phyloP scores from a whole-genome alignment of 78 protist genomes.

The Dictyostelium citrinum region DNA sequence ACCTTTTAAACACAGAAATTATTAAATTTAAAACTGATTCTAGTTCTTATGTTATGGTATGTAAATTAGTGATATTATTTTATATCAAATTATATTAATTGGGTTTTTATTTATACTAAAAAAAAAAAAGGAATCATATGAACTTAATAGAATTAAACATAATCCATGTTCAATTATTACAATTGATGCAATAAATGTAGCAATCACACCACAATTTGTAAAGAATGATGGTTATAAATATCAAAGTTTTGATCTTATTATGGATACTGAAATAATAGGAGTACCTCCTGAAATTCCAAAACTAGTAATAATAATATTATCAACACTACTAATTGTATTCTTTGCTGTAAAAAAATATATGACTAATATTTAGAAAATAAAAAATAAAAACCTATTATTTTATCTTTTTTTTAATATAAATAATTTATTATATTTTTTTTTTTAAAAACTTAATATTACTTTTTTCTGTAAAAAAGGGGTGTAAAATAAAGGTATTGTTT shows the following conservation, averaged over 20 bases:
- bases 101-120: too few species aligned
- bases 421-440: not conserved
- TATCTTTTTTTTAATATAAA: not conserved
- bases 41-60: slow-evolving; percentile 14
- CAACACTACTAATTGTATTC: not conserved
- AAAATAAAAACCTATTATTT: not conserved
- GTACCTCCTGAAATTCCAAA: slow-evolving; percentile 48
- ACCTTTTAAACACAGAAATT: slow-evolving; percentile 53
- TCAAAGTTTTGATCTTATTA: slow-evolving; percentile 20
- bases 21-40: slow-evolving; percentile 46
- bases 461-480: not conserved
- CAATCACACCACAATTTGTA: slow-evolving; percentile 23
- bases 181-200: slow-evolving; percentile 35
- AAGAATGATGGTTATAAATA: not conserved
- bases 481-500: not conserved
- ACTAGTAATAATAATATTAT: not conserved
- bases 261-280: slow-evolving; percentile 21
- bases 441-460: not conserved
- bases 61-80: not conserved
- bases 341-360: not conserved
- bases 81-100: not conserved
- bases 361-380: too few species aligned
- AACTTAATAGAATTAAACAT: not conserved
- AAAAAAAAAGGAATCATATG: not conserved
- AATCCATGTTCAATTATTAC: slow-evolving; percentile 36